Evolutionary conservation across 1,284 basidiomycete species (phyloP), one percentile per base, ranked within the genome.

Genomic region (Leccinum pachyderme): DNA sequence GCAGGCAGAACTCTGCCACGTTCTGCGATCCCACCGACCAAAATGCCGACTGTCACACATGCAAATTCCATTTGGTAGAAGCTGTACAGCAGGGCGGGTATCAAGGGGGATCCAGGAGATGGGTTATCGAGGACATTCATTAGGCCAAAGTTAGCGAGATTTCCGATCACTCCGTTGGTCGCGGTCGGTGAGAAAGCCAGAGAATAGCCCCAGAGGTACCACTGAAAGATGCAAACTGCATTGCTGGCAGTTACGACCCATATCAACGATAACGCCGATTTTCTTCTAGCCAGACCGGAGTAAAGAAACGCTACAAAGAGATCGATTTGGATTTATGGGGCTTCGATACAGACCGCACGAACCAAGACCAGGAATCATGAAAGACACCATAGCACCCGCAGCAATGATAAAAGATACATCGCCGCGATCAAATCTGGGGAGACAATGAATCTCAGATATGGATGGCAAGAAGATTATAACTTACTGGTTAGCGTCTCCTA

Each of bases 11-110:
- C 86, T 43, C 95, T 81, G 12, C 91, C 91, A 51, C 95, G 84
- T 71, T 97, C 95, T 3, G 93, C 94, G 13, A 95, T 84, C n/a
- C 81, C 86, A 49, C 87, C 87, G 79, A 93, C 80, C 29, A 91
- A 70, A 56, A 91, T 90, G 35, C 77, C 86, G 41, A 83, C 83
- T 7, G 89, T 90, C 25, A 92, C 88, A 54, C 87, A 87, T 7
- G 86, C 89, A 64, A 92, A 92, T 74, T 91, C 89, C 85, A 91
- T 90, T 71, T 95, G 91, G 75, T 92, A 95, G 71, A 93, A 90
- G 58, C 86, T 86, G 74, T 92, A 94, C 45, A 91, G 76, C 53
- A 91, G 73, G 58, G 84, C 82, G 4, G 87, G 88, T 55, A 91
- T 80, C 49, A 86, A 76, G 43, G 84, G 83, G 2, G 86, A 86